phyloP scores from a whole-genome alignment of 192 early-diverging fungal species.

The Mortierella claussenii region DNA sequence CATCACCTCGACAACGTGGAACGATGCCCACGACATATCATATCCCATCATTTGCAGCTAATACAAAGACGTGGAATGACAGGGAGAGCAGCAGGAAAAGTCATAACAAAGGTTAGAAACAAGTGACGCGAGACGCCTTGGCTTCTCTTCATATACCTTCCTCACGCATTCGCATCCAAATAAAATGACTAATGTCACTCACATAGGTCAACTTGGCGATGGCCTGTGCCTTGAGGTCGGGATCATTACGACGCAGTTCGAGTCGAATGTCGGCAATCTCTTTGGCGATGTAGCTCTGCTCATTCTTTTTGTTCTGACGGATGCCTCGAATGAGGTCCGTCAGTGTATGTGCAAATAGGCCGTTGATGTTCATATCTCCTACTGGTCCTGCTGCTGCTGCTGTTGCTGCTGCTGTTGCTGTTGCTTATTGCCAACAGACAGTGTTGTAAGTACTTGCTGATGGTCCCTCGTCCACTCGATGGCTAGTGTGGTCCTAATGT shows the following conservation, averaged over 20 bases:
- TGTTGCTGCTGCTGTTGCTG: neutral
- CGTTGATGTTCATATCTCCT: conserved; percentile 31
- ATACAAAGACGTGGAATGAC: conserved; percentile 1
- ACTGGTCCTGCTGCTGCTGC: neutral
- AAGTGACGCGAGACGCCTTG: too few species aligned
- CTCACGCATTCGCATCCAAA: too few species aligned
- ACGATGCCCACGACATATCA: conserved; percentile 96
- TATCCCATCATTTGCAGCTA: conserved; percentile 98
- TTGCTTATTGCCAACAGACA: too few species aligned
- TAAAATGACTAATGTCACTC: conserved; percentile 6
- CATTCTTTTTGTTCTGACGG: conserved; percentile 88
- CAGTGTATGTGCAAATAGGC: conserved; percentile 84
- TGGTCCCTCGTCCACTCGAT: too few species aligned
- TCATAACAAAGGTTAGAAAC: too few species aligned
- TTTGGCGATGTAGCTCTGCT: conserved; percentile 85
- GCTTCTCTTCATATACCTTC: too few species aligned
- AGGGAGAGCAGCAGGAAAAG: too few species aligned
- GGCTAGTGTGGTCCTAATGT: too few species aligned
- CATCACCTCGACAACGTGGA: conserved; percentile 98
- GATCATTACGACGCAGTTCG: conserved; percentile 87
- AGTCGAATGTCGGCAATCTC: conserved; percentile 91
- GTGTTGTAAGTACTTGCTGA: too few species aligned
- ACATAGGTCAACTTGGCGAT: conserved; percentile 89
- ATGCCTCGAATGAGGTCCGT: conserved; percentile 96
- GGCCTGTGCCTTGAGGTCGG: conserved; percentile 86